Conservation (phyloP, 192 early-diverging fungal species). For the Dimargaris verticillata region DNA sequence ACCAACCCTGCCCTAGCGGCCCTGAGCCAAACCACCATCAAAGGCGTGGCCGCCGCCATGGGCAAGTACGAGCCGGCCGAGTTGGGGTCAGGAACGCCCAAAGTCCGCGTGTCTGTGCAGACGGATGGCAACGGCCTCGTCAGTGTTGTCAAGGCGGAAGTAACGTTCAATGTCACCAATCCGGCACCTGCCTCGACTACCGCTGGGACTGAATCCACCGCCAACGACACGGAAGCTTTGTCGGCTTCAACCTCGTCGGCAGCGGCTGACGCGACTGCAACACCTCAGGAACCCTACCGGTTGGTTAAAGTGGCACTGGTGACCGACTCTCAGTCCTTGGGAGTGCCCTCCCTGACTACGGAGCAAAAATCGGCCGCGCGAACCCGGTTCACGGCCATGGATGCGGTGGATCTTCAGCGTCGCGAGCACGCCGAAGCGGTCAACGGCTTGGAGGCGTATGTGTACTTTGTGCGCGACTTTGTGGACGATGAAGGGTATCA, state of each 20-base stretch:
- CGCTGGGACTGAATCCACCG: constrained; percentile 23
- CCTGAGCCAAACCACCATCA: constrained; percentile 43
- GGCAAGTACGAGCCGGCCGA: constrained; percentile 40
- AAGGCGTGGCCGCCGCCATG: constrained; percentile 52
- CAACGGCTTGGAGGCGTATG: constrained; percentile 79
- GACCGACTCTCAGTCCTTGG: constrained; percentile 12
- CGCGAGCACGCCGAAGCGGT: constrained; percentile 60
- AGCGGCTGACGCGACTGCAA: neutral
- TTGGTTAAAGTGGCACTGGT: constrained; percentile 17
- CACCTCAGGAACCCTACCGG: neutral
- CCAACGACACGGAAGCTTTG: neutral
- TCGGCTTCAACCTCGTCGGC: neutral
- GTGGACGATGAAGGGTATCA: constrained; percentile 57
- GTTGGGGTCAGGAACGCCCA: constrained; percentile 37
- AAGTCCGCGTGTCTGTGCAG: constrained; percentile 70
- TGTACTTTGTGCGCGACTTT: constrained; percentile 74
- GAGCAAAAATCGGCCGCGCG: constrained; percentile 19
- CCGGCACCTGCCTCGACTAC: constrained; percentile 25
- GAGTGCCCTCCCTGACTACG: constrained; percentile 20
- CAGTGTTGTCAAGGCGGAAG: constrained; percentile 38
- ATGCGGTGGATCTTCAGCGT: constrained; percentile 50
- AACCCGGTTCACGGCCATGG: constrained; percentile 43
- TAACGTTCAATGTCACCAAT: constrained; percentile 29
- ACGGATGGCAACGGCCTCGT: constrained; percentile 64
- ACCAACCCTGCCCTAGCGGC: constrained; percentile 13